Conservation (phyloP, 495 filamentous ascomycete genomes). For the Neurospora sp. region DNA sequence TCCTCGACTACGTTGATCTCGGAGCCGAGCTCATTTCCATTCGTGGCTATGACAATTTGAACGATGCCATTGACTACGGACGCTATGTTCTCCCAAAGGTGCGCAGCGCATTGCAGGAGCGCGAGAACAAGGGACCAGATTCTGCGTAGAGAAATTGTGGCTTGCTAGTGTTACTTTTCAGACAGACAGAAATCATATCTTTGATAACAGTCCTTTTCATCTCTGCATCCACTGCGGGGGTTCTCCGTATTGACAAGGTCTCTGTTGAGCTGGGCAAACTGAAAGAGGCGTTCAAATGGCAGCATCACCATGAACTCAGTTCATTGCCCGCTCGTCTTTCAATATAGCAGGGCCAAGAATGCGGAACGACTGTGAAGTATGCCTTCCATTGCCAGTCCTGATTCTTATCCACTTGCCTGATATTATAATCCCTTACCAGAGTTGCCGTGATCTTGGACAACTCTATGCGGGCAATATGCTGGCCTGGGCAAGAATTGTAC, state of each 20-base stretch:
- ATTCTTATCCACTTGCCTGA: conserved; percentile 28
- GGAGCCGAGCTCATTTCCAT: conserved; percentile 44
- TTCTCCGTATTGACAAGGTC: background rate
- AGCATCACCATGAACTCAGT: background rate
- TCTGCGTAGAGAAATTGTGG: background rate
- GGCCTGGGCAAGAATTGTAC: background rate
- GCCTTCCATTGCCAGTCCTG: conserved; percentile 29
- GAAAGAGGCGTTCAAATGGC: background rate
- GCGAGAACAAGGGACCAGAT: conserved; percentile 1
- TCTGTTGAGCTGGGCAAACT: background rate
- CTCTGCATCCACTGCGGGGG: background rate
- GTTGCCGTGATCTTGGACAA: background rate
- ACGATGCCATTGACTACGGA: conserved; percentile 45
- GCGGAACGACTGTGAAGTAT: conserved; percentile 29
- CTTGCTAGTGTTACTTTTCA: background rate
- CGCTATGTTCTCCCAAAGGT: conserved; percentile 39
- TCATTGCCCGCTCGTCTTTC: background rate
- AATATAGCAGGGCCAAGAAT: conserved; percentile 29
- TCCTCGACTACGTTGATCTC: conserved; percentile 44
- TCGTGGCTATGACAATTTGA: conserved; percentile 44
- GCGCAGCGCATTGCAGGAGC: conserved; percentile 29
- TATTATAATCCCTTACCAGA: conserved; percentile 25
- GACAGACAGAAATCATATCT: background rate
- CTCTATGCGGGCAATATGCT: background rate
- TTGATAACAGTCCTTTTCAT: background rate